phyloP scores from a whole-genome alignment of 768 basidiomycete genomes.

The Lyophyllum atratum region DNA sequence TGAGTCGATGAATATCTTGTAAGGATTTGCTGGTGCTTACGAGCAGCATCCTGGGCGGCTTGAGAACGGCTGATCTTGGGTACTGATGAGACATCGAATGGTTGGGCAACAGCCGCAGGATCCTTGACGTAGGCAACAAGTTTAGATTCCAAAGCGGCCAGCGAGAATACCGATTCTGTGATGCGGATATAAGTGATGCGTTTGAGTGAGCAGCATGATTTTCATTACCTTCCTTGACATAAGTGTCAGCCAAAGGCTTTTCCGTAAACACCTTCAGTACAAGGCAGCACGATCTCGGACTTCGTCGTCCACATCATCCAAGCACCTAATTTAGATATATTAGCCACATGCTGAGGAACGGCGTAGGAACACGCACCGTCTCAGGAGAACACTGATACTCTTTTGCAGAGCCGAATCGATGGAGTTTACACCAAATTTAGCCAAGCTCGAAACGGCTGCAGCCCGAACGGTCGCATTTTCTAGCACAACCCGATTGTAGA shows the following conservation, averaged over 20 bases:
- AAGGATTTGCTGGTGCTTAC: conserved; percentile 50
- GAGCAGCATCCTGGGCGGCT: conserved; percentile 83
- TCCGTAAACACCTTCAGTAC: conserved; percentile 87
- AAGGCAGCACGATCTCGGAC: conserved; percentile 97
- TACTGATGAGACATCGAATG: conserved; percentile 83
- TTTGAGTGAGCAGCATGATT: not conserved
- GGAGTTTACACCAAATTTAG: conserved; percentile 95
- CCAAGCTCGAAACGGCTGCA: conserved; percentile 91
- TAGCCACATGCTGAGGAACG: not conserved
- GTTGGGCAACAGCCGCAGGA: conserved; percentile 61
- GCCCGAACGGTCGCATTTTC: conserved; percentile 98
- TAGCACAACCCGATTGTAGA: conserved; percentile 98
- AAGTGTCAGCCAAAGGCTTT: conserved; percentile 77
- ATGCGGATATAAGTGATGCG: conserved; percentile 6
- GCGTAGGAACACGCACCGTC: conserved; percentile 52
- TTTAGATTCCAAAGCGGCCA: conserved; percentile 87
- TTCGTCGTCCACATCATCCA: conserved; percentile 99
- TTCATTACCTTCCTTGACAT: conserved; percentile 84
- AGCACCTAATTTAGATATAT: conserved; percentile 56
- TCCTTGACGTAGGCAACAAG: conserved; percentile 94
- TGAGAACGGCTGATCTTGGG: conserved; percentile 96
- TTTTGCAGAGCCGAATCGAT: conserved; percentile 75
- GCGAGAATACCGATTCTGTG: conserved; percentile 90
- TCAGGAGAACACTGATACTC: conserved; percentile 86
- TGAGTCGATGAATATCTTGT: conserved; percentile 4